Percentiles rank a stretch among this genome's conserved stretches.
These are phyloP conservation scores for Phalaenopsis hybrid DNA, from an alignment of 116 monocot species.

Conservation along the genomic window DNA sequence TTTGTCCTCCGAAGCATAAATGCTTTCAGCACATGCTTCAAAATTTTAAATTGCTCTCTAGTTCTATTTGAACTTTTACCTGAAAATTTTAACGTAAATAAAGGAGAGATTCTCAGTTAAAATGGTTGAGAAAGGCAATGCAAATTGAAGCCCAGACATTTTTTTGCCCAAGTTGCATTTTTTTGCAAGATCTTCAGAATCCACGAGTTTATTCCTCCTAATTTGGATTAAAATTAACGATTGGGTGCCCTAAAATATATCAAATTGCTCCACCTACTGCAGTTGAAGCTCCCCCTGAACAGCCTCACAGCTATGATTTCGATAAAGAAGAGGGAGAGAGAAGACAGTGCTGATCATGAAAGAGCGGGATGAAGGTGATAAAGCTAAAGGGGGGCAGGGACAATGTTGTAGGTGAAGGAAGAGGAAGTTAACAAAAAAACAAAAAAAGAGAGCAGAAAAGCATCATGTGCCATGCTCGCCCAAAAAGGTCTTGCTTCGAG, in stretches of 20 bases:
- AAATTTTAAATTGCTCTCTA: constrained; percentile 41
- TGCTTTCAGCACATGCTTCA: constrained; percentile 73
- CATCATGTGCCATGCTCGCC: background rate
- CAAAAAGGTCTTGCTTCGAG: background rate
- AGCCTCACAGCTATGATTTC: background rate
- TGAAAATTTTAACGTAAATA: constrained; percentile 12
- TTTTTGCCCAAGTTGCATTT: background rate
- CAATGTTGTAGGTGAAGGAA: background rate
- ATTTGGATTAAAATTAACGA: background rate
- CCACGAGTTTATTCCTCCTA: background rate
- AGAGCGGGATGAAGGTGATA: background rate
- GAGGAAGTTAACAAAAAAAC: no score
- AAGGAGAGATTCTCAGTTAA: background rate
- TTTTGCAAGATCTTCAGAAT: background rate
- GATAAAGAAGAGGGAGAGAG: background rate
- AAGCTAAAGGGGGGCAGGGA: background rate
- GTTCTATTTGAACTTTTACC: constrained; percentile 29
- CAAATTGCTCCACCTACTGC: no score
- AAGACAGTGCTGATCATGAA: background rate
- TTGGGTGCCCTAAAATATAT: background rate
- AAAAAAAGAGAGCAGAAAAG: background rate
- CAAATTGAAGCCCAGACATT: background rate
- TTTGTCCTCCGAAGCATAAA: constrained; percentile 99
- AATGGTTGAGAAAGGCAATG: background rate
- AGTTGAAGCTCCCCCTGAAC: no score